A percentile compares a stretch with the other conserved stretches of the same genome.
Conservation (phyloP, 2,329 filamentous ascomycete genomes). For the Alternaria incomplexa region DNA sequence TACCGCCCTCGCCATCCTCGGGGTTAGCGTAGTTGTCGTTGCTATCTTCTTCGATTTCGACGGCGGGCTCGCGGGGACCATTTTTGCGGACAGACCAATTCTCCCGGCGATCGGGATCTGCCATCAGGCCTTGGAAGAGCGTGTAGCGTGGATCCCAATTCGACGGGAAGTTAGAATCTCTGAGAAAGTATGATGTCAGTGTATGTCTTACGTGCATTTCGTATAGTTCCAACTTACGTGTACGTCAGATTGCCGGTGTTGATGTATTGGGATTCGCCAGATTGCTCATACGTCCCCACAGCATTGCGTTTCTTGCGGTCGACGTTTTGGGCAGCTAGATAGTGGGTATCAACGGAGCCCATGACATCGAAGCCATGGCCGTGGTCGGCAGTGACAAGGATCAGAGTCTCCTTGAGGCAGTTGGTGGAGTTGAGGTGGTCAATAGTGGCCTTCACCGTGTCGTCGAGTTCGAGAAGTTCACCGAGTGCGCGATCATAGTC, state of each 20-base stretch:
- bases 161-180: conserved; percentile 72
- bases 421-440: conserved; percentile 70
- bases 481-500: conserved; percentile 87
- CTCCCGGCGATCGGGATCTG: conserved; percentile 77
- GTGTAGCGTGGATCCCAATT: conserved; percentile 88
- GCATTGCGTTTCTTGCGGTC: conserved; percentile 78
- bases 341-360: conserved; percentile 80
- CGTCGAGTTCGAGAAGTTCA: conserved; percentile 84
- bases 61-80: conserved; percentile 68
- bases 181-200: neutral
- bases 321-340: conserved; percentile 68
- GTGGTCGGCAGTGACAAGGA: conserved; percentile 86
- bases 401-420: conserved; percentile 75
- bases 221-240: conserved; percentile 55
- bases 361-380: conserved; percentile 90
- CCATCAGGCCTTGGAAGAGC: conserved; percentile 73
- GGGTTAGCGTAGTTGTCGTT: conserved; percentile 71
- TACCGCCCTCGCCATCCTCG: conserved; percentile 68
- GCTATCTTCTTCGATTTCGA: conserved; percentile 55
- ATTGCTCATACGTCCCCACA: conserved; percentile 74
- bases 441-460: conserved; percentile 78
- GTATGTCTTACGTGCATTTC: no score
- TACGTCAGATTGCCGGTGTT: conserved; percentile 67
- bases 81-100: conserved; percentile 74
- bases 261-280: conserved; percentile 77